phyloP scores from a whole-genome alignment of 768 basidiomycete genomes.

The Tulasnella sp. region DNA sequence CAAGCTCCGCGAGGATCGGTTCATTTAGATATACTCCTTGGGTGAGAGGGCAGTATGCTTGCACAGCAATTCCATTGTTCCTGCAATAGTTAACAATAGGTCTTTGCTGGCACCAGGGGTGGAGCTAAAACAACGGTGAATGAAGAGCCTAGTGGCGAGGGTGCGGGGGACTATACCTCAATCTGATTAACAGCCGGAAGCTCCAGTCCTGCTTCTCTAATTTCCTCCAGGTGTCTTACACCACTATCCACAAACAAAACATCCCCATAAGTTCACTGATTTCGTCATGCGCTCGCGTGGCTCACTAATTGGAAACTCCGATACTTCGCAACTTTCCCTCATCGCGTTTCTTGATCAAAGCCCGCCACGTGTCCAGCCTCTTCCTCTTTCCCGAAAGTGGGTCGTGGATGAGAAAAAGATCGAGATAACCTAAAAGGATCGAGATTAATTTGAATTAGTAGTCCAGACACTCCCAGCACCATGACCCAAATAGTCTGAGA shows the following conservation, averaged over 20 bases:
- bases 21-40: constrained; percentile 44
- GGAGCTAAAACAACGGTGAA: constrained; percentile 44
- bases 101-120: constrained; percentile 73
- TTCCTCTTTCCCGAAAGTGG: constrained; percentile 55
- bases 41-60: constrained; percentile 73
- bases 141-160: not conserved
- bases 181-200: constrained; percentile 74
- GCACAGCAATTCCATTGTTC: constrained; percentile 49
- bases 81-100: constrained; percentile 70
- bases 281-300: not conserved
- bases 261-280: not conserved
- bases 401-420: constrained; percentile 74
- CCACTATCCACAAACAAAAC: constrained; percentile 36
- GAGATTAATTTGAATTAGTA: not conserved
- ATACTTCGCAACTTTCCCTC: constrained; percentile 61
- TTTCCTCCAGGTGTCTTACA: constrained; percentile 66
- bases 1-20: constrained; percentile 45
- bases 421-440: constrained; percentile 45
- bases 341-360: constrained; percentile 51
- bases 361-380: constrained; percentile 65
- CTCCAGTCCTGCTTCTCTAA: constrained; percentile 51
- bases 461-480: not conserved
- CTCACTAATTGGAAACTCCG: constrained; percentile 80
- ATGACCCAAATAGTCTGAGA: not conserved
- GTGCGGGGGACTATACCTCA: constrained; percentile 42